Conservation (phyloP, 1,284 basidiomycete genomes). For the Somion occarium region DNA sequence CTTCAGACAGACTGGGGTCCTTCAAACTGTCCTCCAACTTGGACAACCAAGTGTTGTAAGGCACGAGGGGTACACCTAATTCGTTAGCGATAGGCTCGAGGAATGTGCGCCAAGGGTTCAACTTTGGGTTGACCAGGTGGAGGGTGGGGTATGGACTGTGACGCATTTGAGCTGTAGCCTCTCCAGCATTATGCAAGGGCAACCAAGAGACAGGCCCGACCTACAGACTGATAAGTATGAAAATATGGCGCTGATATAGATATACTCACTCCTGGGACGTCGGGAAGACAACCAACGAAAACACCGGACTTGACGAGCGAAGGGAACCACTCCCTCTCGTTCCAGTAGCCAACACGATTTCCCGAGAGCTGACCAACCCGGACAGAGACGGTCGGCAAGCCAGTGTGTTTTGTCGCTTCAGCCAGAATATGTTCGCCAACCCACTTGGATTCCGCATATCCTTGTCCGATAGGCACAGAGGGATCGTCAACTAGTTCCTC, state of each 20-base stretch:
- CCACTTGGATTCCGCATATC: conserved; percentile 27
- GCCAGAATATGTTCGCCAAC: conserved; percentile 22
- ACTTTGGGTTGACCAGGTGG: conserved; percentile 26
- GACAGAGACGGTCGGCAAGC: conserved; percentile 16
- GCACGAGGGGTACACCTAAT: conserved; percentile 18
- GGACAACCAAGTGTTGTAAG: conserved; percentile 20
- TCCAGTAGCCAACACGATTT: conserved; percentile 25
- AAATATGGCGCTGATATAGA: not conserved
- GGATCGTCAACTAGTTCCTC: conserved; percentile 16
- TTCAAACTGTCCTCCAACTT: conserved; percentile 10
- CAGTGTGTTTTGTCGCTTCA: conserved; percentile 14
- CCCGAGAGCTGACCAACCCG: conserved; percentile 26
- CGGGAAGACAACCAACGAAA: conserved; percentile 24
- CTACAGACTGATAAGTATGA: not conserved
- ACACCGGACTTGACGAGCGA: conserved; percentile 22
- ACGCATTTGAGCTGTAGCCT: conserved; percentile 14
- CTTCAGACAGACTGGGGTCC: conserved; percentile 6
- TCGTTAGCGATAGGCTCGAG: conserved; percentile 16
- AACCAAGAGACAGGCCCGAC: conserved; percentile 22
- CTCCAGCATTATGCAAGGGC: conserved; percentile 16
- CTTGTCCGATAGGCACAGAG: conserved; percentile 16
- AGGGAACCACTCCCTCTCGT: conserved; percentile 26
- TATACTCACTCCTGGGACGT: conserved; percentile 15
- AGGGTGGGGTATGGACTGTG: conserved; percentile 15
- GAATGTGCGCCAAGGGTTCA: conserved; percentile 18